Conservation (phyloP, 2,329 filamentous ascomycete genomes). For the Clarireedia hainanense region DNA sequence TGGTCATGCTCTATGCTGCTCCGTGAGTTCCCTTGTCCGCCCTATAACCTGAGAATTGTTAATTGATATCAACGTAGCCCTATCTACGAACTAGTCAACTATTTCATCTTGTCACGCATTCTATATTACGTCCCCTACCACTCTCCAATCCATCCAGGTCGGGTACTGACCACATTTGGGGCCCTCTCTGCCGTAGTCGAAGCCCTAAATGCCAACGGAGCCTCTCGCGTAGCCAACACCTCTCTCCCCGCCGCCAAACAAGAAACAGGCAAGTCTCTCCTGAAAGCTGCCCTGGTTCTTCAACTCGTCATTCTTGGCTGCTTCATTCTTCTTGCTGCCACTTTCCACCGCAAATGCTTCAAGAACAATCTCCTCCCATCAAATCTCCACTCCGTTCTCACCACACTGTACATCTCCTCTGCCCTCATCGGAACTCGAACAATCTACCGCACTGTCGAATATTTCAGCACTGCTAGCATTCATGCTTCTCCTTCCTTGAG, state of each 20-base stretch:
- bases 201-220: constrained; percentile 40
- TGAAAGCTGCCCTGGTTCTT: constrained; percentile 44
- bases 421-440: constrained; percentile 44
- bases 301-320: constrained; percentile 44
- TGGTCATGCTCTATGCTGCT: constrained; percentile 25
- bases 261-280: constrained; percentile 36
- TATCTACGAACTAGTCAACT: constrained; percentile 53
- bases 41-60: constrained; percentile 6
- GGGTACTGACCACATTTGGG: constrained; percentile 40
- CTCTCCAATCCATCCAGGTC: constrained; percentile 41
- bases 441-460: constrained; percentile 52
- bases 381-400: constrained; percentile 30
- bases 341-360: constrained; percentile 41
- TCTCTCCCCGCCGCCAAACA: constrained; percentile 33
- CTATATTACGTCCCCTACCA: constrained; percentile 55
- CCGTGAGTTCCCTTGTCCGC: constrained; percentile 19
- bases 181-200: constrained; percentile 41
- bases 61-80: constrained; percentile 34
- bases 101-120: constrained; percentile 51
- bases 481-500: constrained; percentile 30
- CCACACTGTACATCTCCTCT: constrained; percentile 44
- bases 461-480: constrained; percentile 41
- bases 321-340: constrained; percentile 40
- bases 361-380: constrained; percentile 26
- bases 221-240: constrained; percentile 40